Percentiles rank a stretch among this genome's conserved stretches.
Evolutionary conservation across 164 flowering plant species (phyloP).

Genomic region (Sextonia rubra): DNA sequence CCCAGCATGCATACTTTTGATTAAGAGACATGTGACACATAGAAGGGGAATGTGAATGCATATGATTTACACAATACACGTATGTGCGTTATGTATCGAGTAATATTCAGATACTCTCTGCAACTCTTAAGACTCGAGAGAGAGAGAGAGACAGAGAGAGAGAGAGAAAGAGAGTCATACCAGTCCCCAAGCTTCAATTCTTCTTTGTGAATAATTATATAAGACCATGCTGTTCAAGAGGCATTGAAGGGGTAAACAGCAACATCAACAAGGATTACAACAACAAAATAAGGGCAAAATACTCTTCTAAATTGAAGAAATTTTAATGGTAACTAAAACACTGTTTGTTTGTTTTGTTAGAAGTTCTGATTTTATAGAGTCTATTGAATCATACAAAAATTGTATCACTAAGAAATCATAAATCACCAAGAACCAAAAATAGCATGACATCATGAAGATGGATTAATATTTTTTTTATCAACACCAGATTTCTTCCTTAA

Average conservation of each 20-base stretch:
- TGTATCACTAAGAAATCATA: background rate
- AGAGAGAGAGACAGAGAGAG: background rate
- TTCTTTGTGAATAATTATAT: conserved; percentile 25
- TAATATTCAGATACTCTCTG: too few species aligned
- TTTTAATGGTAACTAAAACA: background rate
- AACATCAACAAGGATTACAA: background rate
- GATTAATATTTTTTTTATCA: background rate
- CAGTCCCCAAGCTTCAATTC: conserved; percentile 85
- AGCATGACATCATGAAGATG: background rate
- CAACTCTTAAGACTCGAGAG: too few species aligned
- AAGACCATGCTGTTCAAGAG: conserved; percentile 45
- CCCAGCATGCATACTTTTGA: too few species aligned
- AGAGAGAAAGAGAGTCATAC: conserved; percentile 35
- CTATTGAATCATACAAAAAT: too few species aligned
- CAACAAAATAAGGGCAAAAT: background rate
- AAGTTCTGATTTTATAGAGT: too few species aligned
- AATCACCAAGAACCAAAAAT: background rate
- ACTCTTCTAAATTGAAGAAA: background rate
- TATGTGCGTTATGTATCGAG: too few species aligned
- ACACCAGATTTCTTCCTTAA: background rate
- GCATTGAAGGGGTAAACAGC: background rate
- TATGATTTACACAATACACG: too few species aligned
- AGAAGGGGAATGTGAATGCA: too few species aligned
- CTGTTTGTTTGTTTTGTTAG: too few species aligned
- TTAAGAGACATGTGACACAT: too few species aligned